Percentiles rank a stretch among this genome's conserved stretches.
Conservation (phyloP, 2,329 filamentous ascomycete genomes). For the Bretziella fagacearum region DNA sequence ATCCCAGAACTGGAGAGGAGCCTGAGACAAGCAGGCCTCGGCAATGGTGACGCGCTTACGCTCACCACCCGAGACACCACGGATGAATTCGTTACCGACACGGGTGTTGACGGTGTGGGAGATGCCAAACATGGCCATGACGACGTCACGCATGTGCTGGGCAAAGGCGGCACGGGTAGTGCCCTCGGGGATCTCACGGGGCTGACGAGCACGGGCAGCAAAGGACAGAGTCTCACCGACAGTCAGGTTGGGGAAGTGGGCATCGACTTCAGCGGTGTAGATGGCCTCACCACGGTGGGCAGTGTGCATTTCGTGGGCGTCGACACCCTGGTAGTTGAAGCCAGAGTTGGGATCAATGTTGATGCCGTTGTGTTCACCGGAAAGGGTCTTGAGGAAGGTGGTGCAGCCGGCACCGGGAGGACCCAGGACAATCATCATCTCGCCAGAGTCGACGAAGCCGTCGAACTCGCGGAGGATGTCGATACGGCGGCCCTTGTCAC, state of each 20-base stretch:
- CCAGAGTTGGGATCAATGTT: constrained; percentile 51
- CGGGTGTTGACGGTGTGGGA: constrained; percentile 55
- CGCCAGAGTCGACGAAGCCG: constrained; percentile 50
- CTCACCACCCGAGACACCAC: constrained; percentile 60
- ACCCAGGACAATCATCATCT: constrained; percentile 61
- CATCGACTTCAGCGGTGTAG: constrained; percentile 72
- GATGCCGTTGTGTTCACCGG: constrained; percentile 69
- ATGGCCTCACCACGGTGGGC: constrained; percentile 71
- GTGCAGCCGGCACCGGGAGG: constrained; percentile 62
- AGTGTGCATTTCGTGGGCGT: constrained; percentile 57
- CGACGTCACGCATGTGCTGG: constrained; percentile 49
- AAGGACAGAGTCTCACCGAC: constrained; percentile 69
- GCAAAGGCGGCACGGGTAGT: constrained; percentile 38
- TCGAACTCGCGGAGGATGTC: constrained; percentile 54
- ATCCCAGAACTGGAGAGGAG: constrained; percentile 49
- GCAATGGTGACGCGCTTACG: constrained; percentile 49
- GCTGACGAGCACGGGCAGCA: constrained; percentile 52
- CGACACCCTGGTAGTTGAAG: constrained; percentile 68
- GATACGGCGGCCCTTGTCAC: constrained; percentile 37
- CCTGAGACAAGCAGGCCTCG: constrained; percentile 41
- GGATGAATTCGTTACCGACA: constrained; percentile 59
- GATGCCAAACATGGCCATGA: constrained; percentile 62
- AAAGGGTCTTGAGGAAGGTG: constrained; percentile 69
- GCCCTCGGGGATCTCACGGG: constrained; percentile 42
- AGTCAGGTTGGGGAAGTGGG: constrained; percentile 60